Percentiles rank a stretch among this genome's conserved stretches.
phyloP scores from a whole-genome alignment of 2,329 filamentous ascomycete genomes.

The Teratosphaeriaceae sp. region DNA sequence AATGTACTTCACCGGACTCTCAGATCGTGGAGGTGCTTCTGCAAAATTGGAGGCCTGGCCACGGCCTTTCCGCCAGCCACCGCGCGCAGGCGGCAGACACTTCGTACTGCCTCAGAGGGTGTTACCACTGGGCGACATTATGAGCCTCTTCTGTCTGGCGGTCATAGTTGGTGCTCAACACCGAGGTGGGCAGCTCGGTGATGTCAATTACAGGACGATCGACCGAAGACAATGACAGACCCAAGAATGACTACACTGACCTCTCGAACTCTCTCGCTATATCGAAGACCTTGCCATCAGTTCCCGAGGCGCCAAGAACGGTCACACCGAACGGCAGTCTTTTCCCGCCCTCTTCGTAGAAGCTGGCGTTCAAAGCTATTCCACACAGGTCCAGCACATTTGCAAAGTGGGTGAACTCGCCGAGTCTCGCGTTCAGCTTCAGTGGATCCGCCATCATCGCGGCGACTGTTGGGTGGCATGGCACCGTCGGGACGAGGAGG shows the following conservation, averaged over 20 bases:
- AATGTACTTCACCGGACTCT: too few relatives aligned
- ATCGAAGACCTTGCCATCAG: slow-evolving; percentile 36
- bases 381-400: slow-evolving; percentile 55
- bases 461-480: slow-evolving; percentile 42
- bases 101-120: too few relatives aligned
- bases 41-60: too few relatives aligned
- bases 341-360: slow-evolving; percentile 22
- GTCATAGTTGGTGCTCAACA: too few relatives aligned
- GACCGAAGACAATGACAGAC: neutral
- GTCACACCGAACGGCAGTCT: slow-evolving; percentile 37
- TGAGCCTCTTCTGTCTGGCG: too few relatives aligned
- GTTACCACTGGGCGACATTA: too few relatives aligned
- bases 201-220: neutral
- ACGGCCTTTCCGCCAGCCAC: too few relatives aligned
- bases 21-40: too few relatives aligned
- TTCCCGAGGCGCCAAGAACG: slow-evolving; percentile 31
- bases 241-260: slow-evolving; percentile 5
- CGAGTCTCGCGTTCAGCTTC: slow-evolving; percentile 47
- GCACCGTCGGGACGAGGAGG: slow-evolving; percentile 50
- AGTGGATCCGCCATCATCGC: slow-evolving; percentile 49
- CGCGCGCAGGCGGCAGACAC: too few relatives aligned
- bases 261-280: slow-evolving; percentile 30
- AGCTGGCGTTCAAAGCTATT: slow-evolving; percentile 47
- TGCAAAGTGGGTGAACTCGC: slow-evolving; percentile 54
- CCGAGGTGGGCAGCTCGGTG: too few relatives aligned